A percentile compares a stretch with the other conserved stretches of the same genome.
These are phyloP conservation scores for Lasiodiplodia gonubiensis DNA, from an alignment of 2,329 filamentous ascomycete genomes.

Conservation along the genomic window DNA sequence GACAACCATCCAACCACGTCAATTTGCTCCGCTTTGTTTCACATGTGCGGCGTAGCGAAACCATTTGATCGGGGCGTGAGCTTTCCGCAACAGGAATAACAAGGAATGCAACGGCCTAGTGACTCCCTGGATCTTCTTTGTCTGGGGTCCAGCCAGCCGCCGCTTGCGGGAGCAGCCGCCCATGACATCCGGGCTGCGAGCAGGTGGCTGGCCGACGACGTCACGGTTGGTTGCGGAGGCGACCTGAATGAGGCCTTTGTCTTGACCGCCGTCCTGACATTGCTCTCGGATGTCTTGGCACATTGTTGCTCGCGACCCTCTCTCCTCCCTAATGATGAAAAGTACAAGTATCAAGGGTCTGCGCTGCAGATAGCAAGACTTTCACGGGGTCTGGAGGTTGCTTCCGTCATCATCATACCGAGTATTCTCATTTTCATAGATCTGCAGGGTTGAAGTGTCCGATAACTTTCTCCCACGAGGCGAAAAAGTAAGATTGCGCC, in stretches of 20 bases:
- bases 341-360: neutral
- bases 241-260: constrained; percentile 7
- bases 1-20: neutral
- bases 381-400: neutral
- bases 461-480: neutral
- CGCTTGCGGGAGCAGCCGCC: constrained; percentile 12
- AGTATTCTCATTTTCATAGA: neutral
- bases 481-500: neutral
- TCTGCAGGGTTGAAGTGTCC: neutral
- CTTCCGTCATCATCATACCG: neutral
- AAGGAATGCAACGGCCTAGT: neutral
- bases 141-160: neutral
- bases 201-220: neutral
- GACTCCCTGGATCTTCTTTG: constrained; percentile 7
- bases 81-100: neutral
- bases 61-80: neutral
- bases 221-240: constrained; percentile 1
- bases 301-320: constrained; percentile 11
- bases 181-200: neutral
- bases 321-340: too few species aligned
- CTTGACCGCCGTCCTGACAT: neutral
- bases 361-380: neutral
- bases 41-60: neutral
- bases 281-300: constrained; percentile 1
- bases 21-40: neutral